These are phyloP conservation scores for Agarophyton chilense DNA, from an alignment of 23 red algal genomes.

Conservation along the genomic window DNA sequence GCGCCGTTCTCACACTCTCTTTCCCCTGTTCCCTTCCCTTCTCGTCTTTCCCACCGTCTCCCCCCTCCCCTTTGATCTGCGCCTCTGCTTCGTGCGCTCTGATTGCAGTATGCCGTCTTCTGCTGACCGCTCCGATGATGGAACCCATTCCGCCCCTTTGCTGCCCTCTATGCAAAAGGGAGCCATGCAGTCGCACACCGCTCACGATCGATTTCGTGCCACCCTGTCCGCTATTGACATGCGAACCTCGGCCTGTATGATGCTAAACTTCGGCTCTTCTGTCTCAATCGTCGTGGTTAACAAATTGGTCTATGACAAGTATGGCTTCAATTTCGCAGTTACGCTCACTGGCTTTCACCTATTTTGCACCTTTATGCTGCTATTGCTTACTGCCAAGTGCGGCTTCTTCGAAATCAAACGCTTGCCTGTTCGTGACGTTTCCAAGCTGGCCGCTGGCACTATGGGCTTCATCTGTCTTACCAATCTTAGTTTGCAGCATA, in stretches of 20 bases:
- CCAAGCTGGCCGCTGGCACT: slow-evolving; percentile 86
- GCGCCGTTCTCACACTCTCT: too few species aligned
- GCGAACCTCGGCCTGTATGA: slow-evolving; percentile 63
- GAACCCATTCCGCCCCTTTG: neutral
- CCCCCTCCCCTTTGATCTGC: too few species aligned
- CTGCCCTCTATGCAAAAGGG: neutral
- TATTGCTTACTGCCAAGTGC: slow-evolving; percentile 46
- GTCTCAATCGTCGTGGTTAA: slow-evolving; percentile 85
- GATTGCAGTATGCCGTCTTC: neutral
- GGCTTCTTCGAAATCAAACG: slow-evolving; percentile 85
- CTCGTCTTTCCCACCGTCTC: too few species aligned
- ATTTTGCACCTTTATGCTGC: slow-evolving; percentile 70
- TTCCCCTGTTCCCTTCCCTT: too few species aligned
- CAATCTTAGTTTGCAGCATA: slow-evolving; percentile 94
- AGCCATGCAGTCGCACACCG: neutral
- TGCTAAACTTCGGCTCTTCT: slow-evolving; percentile 90
- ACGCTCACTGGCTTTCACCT: slow-evolving; percentile 93
- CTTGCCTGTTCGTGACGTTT: slow-evolving; percentile 71
- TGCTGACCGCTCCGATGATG: neutral
- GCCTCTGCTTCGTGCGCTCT: too few species aligned
- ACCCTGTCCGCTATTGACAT: slow-evolving; percentile 41
- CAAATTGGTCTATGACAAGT: slow-evolving; percentile 88
- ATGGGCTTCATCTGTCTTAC: slow-evolving; percentile 98
- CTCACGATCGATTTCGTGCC: neutral
- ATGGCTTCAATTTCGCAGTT: slow-evolving; percentile 80